phyloP scores from a whole-genome alignment of 2,329 filamentous ascomycete genomes.

The Epichloe aotearoae region DNA sequence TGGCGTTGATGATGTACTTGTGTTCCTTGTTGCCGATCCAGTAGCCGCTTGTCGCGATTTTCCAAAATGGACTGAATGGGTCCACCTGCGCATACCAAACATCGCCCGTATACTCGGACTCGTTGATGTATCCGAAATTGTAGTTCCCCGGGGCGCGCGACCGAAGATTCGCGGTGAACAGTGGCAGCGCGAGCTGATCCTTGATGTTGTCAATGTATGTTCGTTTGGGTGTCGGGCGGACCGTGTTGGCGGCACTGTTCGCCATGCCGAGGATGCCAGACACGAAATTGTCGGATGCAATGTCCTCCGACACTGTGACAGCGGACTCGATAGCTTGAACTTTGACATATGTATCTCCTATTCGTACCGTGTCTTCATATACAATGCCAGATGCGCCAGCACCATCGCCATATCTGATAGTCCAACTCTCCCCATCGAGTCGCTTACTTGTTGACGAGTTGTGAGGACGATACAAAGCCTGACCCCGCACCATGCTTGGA shows the following conservation, averaged over 20 bases:
- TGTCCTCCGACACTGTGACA: conserved; percentile 35
- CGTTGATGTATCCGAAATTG: conserved; percentile 39
- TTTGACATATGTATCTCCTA: conserved; percentile 45
- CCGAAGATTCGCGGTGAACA: conserved; percentile 25
- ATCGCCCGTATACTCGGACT: conserved; percentile 38
- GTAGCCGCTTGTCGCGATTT: conserved; percentile 43
- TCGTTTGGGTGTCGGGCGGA: conserved; percentile 17
- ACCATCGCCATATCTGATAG: conserved; percentile 52
- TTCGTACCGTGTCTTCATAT: conserved; percentile 49
- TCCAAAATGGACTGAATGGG: conserved; percentile 45
- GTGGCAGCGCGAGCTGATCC: conserved; percentile 13
- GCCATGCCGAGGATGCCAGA: conserved; percentile 25
- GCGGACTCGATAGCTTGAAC: conserved; percentile 55
- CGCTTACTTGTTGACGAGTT: conserved; percentile 28
- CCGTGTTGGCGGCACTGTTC: conserved; percentile 19
- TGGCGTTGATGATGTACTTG: conserved; percentile 25
- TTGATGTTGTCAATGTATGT: conserved; percentile 25
- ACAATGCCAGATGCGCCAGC: conserved; percentile 50
- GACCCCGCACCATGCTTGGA: conserved; percentile 31
- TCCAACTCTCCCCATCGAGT: conserved; percentile 34
- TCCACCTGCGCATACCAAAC: conserved; percentile 43
- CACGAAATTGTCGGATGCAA: conserved; percentile 21
- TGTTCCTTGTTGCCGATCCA: conserved; percentile 27
- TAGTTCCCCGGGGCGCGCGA: conserved; percentile 22
- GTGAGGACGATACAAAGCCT: conserved; percentile 42